Conservation (phyloP, 345 rosid genomes). For the Syzygium oleosum region DNA sequence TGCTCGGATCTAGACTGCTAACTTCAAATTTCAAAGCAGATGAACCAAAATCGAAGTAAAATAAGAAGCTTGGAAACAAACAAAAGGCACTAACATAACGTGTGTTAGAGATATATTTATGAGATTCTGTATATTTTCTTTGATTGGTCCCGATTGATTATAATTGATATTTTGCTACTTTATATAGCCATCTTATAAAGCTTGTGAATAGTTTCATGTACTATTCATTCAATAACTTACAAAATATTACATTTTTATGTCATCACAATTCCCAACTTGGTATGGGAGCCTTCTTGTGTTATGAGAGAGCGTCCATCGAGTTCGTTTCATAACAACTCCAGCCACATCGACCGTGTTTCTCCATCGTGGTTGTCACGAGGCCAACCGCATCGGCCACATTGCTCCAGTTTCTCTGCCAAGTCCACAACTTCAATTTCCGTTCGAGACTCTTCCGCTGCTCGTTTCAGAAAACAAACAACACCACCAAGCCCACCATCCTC, state of each 20-base stretch:
- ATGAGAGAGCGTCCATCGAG: background rate
- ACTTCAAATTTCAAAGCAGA: background rate
- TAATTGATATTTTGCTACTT: background rate
- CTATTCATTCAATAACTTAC: background rate
- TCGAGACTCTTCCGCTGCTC: background rate
- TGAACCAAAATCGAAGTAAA: background rate
- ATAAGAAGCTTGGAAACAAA: background rate
- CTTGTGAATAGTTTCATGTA: background rate
- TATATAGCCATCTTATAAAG: too few relatives aligned
- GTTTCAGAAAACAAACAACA: background rate
- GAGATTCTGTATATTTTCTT: background rate
- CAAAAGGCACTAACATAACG: background rate
- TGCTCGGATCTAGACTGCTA: background rate
- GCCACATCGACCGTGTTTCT: background rate
- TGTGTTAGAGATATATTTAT: too few relatives aligned
- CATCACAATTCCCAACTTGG: background rate
- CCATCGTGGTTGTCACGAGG: background rate
- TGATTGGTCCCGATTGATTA: background rate
- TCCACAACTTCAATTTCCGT: background rate
- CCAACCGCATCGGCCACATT: background rate
- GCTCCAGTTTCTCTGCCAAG: background rate
- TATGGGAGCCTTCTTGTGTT: background rate
- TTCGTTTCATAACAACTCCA: background rate
- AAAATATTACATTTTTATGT: background rate
- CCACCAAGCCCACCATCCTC: background rate